Evolutionary conservation across 306 rosid genomes (phyloP), one percentile per base, ranked within the genome.

Genomic region (Quercus gilva): DNA sequence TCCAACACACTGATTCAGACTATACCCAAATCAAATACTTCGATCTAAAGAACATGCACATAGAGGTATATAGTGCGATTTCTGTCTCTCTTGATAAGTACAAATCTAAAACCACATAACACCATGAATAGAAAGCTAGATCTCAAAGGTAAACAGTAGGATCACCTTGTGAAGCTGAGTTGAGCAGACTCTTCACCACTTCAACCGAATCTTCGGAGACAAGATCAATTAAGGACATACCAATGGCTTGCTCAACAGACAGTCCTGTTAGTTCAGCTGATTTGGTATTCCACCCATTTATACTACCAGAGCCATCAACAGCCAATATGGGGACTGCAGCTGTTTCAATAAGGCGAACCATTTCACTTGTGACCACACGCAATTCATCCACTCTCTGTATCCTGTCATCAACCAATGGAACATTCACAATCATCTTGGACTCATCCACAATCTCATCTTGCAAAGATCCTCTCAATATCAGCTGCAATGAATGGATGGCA

Each of bases 251-350:
- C 79, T 86, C 81, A 33, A 77, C 72, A 43, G 81, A 55, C 56
- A 86, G 56, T 74, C 87, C 89, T 18, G 87, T 86, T 74, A 80
- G 74, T 67, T 86, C 89, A 26, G 82, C 65, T 69, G 87, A 79
- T 81, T 80, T 86, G 6, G 55, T 52, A 72, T 86, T 86, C 89
- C 89, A 86, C 74, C 89, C 87, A 64, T 83, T 86, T 67, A 86
- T 56, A 41, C 53, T 74, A 29, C 87, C 85, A 4, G 74, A 69
- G 74, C 77, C 76, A 74, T 83, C 85, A 35, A 86, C 78, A 43
- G 89, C 82, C 33, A 86, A 86, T 74, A 86, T 80, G 52, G 89
- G 89, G 56, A 83, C 89, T 23, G 78, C 85, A 77, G 89, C 89
- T 55, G 87, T 80, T 78, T 80, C 85, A 35, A 86, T 86, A 28